These are phyloP conservation scores for Mucor piriformis DNA, from an alignment of 371 early-diverging fungal genomes.

Conservation along the genomic window DNA sequence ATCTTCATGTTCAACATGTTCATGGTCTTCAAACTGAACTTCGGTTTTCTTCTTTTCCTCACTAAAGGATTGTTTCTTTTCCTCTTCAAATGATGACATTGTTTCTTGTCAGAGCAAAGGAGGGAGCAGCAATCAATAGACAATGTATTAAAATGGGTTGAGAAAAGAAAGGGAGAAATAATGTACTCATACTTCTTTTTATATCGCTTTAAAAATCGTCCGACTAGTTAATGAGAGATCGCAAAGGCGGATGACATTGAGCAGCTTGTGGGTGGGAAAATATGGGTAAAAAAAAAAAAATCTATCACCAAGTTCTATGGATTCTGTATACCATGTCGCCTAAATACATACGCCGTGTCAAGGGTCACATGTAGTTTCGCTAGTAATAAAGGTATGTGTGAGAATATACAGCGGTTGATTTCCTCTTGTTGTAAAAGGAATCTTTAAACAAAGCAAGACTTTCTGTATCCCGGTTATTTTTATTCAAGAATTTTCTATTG, in stretches of 20 bases:
- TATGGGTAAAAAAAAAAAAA: background rate
- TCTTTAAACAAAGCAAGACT: background rate
- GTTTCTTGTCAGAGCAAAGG: background rate
- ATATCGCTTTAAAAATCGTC: background rate
- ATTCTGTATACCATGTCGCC: background rate
- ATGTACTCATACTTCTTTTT: background rate
- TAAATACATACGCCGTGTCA: no score
- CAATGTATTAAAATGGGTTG: constrained; percentile 1
- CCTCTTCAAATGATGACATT: constrained; percentile 56
- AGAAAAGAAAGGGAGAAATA: background rate
- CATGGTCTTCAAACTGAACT: constrained; percentile 33
- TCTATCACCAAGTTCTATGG: background rate
- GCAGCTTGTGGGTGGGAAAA: background rate
- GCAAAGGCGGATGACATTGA: background rate
- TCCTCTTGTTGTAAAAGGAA: no score
- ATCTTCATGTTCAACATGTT: constrained; percentile 50
- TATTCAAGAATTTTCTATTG: background rate
- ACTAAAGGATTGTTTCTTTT: constrained; percentile 1
- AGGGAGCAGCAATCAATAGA: background rate
- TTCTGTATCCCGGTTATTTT: background rate
- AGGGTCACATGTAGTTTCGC: background rate
- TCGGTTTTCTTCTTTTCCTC: constrained; percentile 29
- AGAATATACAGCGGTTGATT: background rate
- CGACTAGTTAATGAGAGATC: background rate
- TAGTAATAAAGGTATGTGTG: background rate